phyloP scores from a whole-genome alignment of 2,329 filamentous ascomycete genomes.

The Mycosphaerelloides madeirae region DNA sequence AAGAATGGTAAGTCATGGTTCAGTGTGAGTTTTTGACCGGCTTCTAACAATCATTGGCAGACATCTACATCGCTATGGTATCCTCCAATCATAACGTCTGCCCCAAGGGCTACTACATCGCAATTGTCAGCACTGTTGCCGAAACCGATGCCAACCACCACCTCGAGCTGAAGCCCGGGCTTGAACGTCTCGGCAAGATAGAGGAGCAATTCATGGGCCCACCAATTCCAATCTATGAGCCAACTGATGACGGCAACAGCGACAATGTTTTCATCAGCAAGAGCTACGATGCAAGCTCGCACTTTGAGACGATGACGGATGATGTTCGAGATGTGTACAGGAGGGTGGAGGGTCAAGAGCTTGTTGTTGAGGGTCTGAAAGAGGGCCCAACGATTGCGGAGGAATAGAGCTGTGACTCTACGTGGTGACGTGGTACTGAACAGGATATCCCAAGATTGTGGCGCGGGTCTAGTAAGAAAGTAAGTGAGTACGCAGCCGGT shows the following conservation, averaged over 20 bases:
- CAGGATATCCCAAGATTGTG: no score
- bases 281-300: slow-evolving; percentile 95
- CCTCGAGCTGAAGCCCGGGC: slow-evolving; percentile 84
- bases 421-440: no score
- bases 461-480: no score
- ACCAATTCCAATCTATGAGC: slow-evolving; percentile 91
- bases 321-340: slow-evolving; percentile 93
- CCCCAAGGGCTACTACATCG: slow-evolving; percentile 98
- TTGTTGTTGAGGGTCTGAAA: slow-evolving; percentile 81
- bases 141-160: slow-evolving; percentile 91
- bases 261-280: slow-evolving; percentile 97
- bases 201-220: slow-evolving; percentile 96
- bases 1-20: slow-evolving; percentile 70
- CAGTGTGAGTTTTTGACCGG: no score
- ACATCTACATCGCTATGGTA: slow-evolving; percentile 95
- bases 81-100: slow-evolving; percentile 96
- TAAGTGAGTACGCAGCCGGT: no score
- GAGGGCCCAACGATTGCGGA: slow-evolving; percentile 69
- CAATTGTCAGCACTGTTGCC: slow-evolving; percentile 95
- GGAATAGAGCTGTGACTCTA: no score
- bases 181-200: slow-evolving; percentile 86
- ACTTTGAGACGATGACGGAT: slow-evolving; percentile 92
- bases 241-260: slow-evolving; percentile 70
- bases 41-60: slow-evolving; percentile 41
- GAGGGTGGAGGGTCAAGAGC: slow-evolving; percentile 74